Base-by-base conservation (phyloP, 2,329 filamentous ascomycete genomes). In the Pestalotiopsis sp. region DNA sequence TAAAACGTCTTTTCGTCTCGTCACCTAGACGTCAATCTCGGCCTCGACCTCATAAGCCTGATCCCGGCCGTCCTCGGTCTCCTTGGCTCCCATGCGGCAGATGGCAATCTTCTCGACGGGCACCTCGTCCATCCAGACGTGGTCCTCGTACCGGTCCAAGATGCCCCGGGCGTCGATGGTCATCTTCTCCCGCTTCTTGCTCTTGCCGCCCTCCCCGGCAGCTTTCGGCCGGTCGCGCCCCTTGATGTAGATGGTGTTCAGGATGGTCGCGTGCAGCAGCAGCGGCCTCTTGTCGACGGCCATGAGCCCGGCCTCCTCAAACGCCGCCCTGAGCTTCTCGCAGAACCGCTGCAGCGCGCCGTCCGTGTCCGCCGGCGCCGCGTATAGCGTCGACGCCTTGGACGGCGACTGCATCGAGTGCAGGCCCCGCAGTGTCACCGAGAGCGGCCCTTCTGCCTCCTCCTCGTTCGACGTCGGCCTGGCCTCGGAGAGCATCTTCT, bases 51-150 rank as follows among this genome's bases (percentile, higher is more conserved):
- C 85, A 69, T 89, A 90, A 13, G 78, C 84, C 71, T 82, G 83
- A 66, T 87, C 86, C 20, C 57, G 36, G 11, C 85, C 87, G 2
- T 86, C 81, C 7, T 87, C 82, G 36, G 88, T 82, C 73, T 87
- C 90, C 83, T 90, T 92, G 11, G 94, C 94, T 0, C 95, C 94
- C 95, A 98, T 97, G 76, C 89, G 90, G 77, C 94, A 98, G 49
- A 98, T 90, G 63, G 91, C 90, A 56, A 98, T 81, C 69, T 84
- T 87, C 68, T 93, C 89, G n/a, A 97, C 77, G 17, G 83, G 82
- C 27, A 95, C 82, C 64, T 88, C 81, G 66, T 89, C 83, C 73
- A 92, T 90, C 93, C 94, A 98, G 0, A 90, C 79, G 72, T 90
- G 90, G 45, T 89, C 88, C 41, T 85, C 84, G 74, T 91, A 94